Evolutionary conservation across 768 basidiomycete species (phyloP), one percentile per base, ranked within the genome.

Genomic region (Boletus sp.): DNA sequence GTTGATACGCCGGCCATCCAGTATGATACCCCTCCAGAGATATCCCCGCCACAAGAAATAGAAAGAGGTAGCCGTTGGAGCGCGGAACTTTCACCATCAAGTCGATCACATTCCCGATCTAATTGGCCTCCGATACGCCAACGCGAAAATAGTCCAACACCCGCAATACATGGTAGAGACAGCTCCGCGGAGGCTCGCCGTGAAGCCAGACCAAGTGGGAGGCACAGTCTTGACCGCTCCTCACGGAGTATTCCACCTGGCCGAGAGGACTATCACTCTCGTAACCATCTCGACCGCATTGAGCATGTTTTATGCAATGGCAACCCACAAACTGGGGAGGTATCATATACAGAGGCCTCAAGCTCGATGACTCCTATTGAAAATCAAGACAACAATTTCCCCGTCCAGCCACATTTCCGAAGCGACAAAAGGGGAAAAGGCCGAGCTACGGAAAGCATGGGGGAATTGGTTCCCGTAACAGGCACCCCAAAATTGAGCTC

Each of bases 21-120:
- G 87, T 90, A 90, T 64, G 86, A 89, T 63, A 64, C 65, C 2
- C 79, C 84, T 9, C 59, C 71, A 24, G 75, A 77, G 52, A 54
- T 79, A 18, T 70, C 76, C 7, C 78, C 78, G 14, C 75, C 75
- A 9, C 65, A 53, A 6, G 59, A 59, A 24, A 59, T 53, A 7
- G 64, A 71, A 20, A 69, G 64, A 35, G 55, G 62, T 6, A 59
- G 56, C 20, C 67, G 70, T 24, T 71, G 77, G 60, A 72, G 68
- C 58, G 54, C 65, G 0, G 61, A 50, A 33, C 63, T 55, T 12
- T 56, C 55, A 1, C 59, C 68, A 11, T 60, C 67, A 32, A 63
- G 60, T 48, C 70, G 59, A 20, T 67, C 70, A 7, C 63, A 59
- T 46, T 64, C 68, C 18, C 67, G 52, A 32, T 72, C 73, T 24